phyloP scores from a whole-genome alignment of 2,329 filamentous ascomycete species.

The Apiospora rasikravindrae region DNA sequence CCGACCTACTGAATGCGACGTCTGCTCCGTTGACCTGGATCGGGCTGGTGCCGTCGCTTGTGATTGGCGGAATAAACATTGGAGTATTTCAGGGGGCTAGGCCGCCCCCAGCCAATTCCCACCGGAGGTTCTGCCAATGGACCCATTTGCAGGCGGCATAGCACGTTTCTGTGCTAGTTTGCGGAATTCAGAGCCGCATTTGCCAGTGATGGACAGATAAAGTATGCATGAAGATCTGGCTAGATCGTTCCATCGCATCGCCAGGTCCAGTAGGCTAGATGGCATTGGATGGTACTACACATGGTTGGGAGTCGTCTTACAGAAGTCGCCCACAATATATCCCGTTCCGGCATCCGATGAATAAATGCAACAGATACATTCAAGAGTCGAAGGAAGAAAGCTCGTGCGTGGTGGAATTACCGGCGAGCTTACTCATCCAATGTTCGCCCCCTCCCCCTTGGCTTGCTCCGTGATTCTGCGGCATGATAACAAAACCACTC shows the following conservation, averaged over 20 bases:
- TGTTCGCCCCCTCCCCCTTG: too few relatives aligned
- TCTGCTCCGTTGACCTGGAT: conserved; percentile 6
- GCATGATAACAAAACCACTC: too few relatives aligned
- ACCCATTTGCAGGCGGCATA: neutral
- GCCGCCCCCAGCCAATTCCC: neutral
- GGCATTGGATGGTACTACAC: too few relatives aligned
- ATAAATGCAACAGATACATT: too few relatives aligned
- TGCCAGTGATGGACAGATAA: neutral
- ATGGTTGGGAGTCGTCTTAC: too few relatives aligned
- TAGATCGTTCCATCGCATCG: neutral
- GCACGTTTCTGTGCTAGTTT: neutral
- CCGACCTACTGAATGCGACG: conserved; percentile 10
- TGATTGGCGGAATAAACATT: neutral
- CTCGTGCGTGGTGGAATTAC: too few relatives aligned
- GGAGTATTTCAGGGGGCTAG: neutral
- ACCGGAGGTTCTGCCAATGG: neutral
- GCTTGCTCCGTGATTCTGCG: too few relatives aligned
- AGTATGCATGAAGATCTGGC: neutral
- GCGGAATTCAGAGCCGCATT: neutral
- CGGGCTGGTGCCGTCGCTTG: neutral
- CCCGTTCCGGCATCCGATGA: too few relatives aligned
- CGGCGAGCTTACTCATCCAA: too few relatives aligned
- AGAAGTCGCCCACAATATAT: too few relatives aligned
- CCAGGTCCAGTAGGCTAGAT: too few relatives aligned
- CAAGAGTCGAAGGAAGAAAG: too few relatives aligned